Percentiles rank a stretch among this genome's conserved stretches.
Conservation (phyloP, 352 stramenopile genomes). For the Phytophthora pini region DNA sequence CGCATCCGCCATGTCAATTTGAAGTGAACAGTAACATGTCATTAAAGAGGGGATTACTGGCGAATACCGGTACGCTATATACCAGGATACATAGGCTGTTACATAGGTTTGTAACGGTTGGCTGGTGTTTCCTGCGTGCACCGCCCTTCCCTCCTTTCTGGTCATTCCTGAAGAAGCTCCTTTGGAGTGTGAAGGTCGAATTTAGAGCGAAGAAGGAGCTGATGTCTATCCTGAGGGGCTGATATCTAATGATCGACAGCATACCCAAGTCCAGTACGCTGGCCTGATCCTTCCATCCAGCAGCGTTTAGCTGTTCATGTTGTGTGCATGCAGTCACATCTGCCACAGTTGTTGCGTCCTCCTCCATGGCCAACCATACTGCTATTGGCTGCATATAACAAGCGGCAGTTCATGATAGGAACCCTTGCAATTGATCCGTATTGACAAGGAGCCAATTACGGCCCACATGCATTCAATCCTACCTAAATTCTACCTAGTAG, state of each 20-base stretch:
- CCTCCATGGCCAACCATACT: conserved; percentile 77
- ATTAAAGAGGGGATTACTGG: conserved; percentile 9
- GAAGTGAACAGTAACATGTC: conserved; percentile 13
- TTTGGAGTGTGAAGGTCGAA: neutral
- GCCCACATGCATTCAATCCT: conserved; percentile 52
- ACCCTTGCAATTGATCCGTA: conserved; percentile 80
- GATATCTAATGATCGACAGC: conserved; percentile 78
- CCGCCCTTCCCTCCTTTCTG: neutral
- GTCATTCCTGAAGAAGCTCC: conserved; percentile 29
- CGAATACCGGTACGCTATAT: neutral
- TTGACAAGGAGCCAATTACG: conserved; percentile 89
- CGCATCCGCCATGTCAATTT: conserved; percentile 2
- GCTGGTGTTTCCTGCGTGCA: conserved; percentile 4
- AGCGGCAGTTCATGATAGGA: conserved; percentile 92
- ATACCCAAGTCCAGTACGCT: conserved; percentile 85
- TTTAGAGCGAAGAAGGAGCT: conserved; percentile 48
- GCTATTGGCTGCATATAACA: conserved; percentile 88
- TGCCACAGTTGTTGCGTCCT: conserved; percentile 85
- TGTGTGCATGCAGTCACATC: conserved; percentile 76
- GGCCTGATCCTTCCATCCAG: conserved; percentile 76
- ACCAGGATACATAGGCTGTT: conserved; percentile 1
- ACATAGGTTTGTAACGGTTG: conserved; percentile 18
- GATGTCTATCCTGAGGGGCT: conserved; percentile 90
- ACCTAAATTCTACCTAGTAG: neutral
- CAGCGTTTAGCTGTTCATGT: conserved; percentile 5